Evolutionary conservation across 1,284 basidiomycete genomes (phyloP), one percentile per base, ranked within the genome.

Genomic region (Mycena citricolor): DNA sequence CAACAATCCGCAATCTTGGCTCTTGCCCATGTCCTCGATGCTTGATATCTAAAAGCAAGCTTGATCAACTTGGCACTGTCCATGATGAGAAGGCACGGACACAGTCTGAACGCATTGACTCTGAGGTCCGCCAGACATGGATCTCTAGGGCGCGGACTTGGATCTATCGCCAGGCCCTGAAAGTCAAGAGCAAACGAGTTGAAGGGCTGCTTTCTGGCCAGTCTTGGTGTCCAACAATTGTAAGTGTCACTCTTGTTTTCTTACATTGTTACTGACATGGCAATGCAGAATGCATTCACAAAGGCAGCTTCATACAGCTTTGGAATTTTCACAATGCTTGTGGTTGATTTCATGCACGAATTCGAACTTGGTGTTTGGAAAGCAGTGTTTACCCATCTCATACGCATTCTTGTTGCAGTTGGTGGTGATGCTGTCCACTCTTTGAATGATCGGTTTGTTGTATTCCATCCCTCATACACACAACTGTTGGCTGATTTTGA

Each of bases 271-370:
- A 23, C 32, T 22, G 20, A 42, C n/a, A 41, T 22, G 39, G n/a
- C 12, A 38, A 23, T 16, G 31, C 33, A 69, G 67, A 71, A 68
- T 48, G 62, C 64, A 1, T 69, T 67, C 43, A 66, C 60, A 0
- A 39, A 57, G n/a, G 33, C 33, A 13, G 28, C 33, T 1, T 11
- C 28, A 10, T 16, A 35, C 28, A 45, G 14, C 31, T 57, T 57
- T 22, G 53, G 59, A 22, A 36, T 55, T n/a, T 59, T 47, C 14
- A 1, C n/a, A 0, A 44, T 61, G 24, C 44, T 64, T 21, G 54
- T 60, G 0, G 51, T 58, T 0, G 61, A 65, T 32, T 46, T 65
- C 1, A 33, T 64, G 6, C 60, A 64, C 16, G 57, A 64, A 35
- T 55, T 62, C 8, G 59, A 64, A 28, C 47, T 64, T 8, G 58